phyloP scores from a whole-genome alignment of 495 filamentous ascomycete genomes.

The Penicillium crystallinum region DNA sequence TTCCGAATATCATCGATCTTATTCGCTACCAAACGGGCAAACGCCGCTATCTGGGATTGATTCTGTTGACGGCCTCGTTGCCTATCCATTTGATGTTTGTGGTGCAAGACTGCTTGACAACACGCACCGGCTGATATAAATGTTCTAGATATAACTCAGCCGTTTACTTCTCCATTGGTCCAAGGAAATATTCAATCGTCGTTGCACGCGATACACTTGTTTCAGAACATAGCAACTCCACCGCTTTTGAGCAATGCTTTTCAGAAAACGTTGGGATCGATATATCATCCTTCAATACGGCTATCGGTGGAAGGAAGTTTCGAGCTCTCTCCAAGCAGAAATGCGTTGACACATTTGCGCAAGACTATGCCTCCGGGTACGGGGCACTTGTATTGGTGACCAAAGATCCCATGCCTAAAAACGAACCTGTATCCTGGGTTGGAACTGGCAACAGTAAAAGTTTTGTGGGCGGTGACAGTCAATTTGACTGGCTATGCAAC shows the following conservation, averaged over 20 bases:
- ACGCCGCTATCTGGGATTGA: neutral
- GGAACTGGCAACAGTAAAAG: neutral
- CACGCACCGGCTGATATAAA: neutral
- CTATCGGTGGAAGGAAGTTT: neutral
- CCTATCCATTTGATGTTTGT: neutral
- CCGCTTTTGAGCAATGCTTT: neutral
- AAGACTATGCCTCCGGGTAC: neutral
- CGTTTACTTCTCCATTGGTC: neutral
- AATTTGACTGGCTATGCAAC: neutral
- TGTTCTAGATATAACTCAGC: neutral
- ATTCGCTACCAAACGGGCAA: neutral
- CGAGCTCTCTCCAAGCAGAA: neutral
- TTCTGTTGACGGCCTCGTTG: neutral
- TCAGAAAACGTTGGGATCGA: neutral
- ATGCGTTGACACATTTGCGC: neutral
- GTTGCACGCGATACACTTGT: neutral
- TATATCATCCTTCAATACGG: neutral
- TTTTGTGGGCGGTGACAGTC: neutral
- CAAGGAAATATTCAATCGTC: neutral
- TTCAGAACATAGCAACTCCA: neutral
- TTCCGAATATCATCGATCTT: neutral
- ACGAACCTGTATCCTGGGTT: neutral
- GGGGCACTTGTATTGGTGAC: neutral
- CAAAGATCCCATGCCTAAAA: neutral
- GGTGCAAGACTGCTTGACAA: neutral